phyloP scores from a whole-genome alignment of 1,284 basidiomycete species.

The Gomphus sp. region DNA sequence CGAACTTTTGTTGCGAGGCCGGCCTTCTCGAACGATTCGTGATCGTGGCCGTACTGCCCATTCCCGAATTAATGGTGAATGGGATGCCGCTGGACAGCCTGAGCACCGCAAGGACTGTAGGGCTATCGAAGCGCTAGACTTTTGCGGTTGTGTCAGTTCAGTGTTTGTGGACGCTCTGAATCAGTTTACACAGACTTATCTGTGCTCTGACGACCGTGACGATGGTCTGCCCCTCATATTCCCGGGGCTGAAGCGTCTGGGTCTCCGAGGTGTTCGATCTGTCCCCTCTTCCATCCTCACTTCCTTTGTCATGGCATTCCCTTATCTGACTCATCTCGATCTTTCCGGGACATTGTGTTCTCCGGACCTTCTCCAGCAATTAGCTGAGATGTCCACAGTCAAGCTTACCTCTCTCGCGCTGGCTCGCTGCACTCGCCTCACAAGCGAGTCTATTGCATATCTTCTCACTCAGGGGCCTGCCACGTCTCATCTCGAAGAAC shows the following conservation, averaged over 20 bases:
- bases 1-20: slow-evolving; percentile 70
- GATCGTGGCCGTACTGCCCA: slow-evolving; percentile 42
- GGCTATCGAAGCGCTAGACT: slow-evolving; percentile 82
- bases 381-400: slow-evolving; percentile 56
- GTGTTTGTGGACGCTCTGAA: slow-evolving; percentile 79
- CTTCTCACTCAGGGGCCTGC: slow-evolving; percentile 69
- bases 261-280: slow-evolving; percentile 80
- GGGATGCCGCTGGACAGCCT: slow-evolving; percentile 53
- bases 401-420: slow-evolving; percentile 76
- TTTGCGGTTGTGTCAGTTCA: slow-evolving; percentile 90
- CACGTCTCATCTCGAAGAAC: slow-evolving; percentile 58
- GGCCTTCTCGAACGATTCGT: slow-evolving; percentile 29
- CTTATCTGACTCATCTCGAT: slow-evolving; percentile 84
- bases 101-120: slow-evolving; percentile 70
- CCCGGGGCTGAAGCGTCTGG: slow-evolving; percentile 74
- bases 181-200: slow-evolving; percentile 72
- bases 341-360: slow-evolving; percentile 82
- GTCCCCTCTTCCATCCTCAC: slow-evolving; percentile 64
- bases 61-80: no score
- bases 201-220: slow-evolving; percentile 32
- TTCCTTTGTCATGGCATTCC: slow-evolving; percentile 79
- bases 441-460: slow-evolving; percentile 67
- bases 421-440: slow-evolving; percentile 79
- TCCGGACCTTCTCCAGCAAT: slow-evolving; percentile 62
- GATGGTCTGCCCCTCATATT: slow-evolving; percentile 48